Percentiles rank a stretch among this genome's conserved stretches.
These are phyloP conservation scores for Tuber borchii DNA, from an alignment of 495 filamentous ascomycete species.

Conservation along the genomic window DNA sequence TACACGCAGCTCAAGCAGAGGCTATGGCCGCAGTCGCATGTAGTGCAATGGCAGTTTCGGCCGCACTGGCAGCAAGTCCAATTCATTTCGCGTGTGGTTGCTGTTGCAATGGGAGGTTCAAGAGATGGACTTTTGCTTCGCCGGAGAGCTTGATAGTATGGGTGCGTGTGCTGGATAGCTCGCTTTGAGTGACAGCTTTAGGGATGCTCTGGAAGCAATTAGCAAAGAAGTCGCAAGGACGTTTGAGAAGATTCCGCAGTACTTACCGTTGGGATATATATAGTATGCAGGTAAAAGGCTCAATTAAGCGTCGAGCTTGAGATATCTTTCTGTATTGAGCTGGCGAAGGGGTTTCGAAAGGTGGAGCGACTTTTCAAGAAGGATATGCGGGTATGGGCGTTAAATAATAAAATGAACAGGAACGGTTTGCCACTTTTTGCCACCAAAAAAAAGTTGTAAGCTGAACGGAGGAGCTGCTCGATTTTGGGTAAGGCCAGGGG, in stretches of 20 bases:
- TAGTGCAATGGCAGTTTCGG: slow-evolving; percentile 37
- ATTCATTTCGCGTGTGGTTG: slow-evolving; percentile 30
- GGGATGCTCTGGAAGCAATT: not conserved
- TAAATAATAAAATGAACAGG: not conserved
- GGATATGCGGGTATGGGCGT: not conserved
- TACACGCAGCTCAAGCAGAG: slow-evolving; percentile 40
- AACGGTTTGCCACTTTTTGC: slow-evolving; percentile 20
- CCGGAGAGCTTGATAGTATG: not conserved
- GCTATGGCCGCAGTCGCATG: slow-evolving; percentile 37
- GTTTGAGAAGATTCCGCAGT: not conserved
- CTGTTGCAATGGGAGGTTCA: slow-evolving; percentile 2
- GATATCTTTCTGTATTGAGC: not conserved
- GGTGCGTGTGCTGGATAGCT: not conserved
- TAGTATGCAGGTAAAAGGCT: not conserved
- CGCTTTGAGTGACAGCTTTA: not conserved
- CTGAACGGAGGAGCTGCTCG: slow-evolving; percentile 17
- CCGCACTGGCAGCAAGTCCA: slow-evolving; percentile 40
- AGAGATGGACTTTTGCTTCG: slow-evolving; percentile 6
- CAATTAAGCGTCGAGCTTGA: not conserved
- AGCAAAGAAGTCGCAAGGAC: not conserved
- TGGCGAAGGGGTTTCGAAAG: not conserved
- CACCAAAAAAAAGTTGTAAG: slow-evolving; percentile 9
- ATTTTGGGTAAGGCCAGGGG: slow-evolving; percentile 3
- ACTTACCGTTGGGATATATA: slow-evolving; percentile 6
- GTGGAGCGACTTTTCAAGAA: not conserved